These are phyloP conservation scores for Exophiala lecanii-corni DNA, from an alignment of 2,329 filamentous ascomycete species.

Conservation along the genomic window DNA sequence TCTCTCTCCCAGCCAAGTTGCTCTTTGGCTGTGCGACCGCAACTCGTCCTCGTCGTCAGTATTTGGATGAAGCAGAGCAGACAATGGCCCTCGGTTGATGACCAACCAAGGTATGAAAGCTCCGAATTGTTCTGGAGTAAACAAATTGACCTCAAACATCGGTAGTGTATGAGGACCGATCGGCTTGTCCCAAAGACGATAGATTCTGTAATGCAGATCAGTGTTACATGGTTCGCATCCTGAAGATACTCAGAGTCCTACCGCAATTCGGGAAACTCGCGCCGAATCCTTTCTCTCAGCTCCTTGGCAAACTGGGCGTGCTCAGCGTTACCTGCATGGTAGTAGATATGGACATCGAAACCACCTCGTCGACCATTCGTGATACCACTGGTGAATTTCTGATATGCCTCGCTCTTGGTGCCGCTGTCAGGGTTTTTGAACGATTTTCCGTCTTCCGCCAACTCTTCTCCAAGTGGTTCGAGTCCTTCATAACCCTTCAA, in stretches of 20 bases:
- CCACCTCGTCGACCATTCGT: slow-evolving; percentile 53
- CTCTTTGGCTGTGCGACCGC: slow-evolving; percentile 44
- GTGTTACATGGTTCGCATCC: slow-evolving; percentile 63
- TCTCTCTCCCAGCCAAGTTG: slow-evolving; percentile 44
- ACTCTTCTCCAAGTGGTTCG: slow-evolving; percentile 50
- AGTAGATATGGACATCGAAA: slow-evolving; percentile 87
- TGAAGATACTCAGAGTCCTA: no score
- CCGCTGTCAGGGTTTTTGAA: slow-evolving; percentile 61
- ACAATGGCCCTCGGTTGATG: slow-evolving; percentile 74
- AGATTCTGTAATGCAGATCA: slow-evolving; percentile 66
- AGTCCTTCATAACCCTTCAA: slow-evolving; percentile 48
- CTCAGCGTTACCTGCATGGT: slow-evolving; percentile 57
- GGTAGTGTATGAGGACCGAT: slow-evolving; percentile 76
- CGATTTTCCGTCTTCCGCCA: slow-evolving; percentile 70
- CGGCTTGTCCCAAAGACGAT: slow-evolving; percentile 69
- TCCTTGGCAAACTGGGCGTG: slow-evolving; percentile 65
- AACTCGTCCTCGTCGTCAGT: slow-evolving; percentile 53
- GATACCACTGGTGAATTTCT: slow-evolving; percentile 63
- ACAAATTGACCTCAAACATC: slow-evolving; percentile 91
- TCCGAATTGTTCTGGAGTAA: slow-evolving; percentile 81
- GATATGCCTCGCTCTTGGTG: slow-evolving; percentile 63
- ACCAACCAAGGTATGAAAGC: slow-evolving; percentile 83
- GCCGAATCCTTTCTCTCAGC: slow-evolving; percentile 71
- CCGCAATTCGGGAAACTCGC: slow-evolving; percentile 60
- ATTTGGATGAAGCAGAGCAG: slow-evolving; percentile 77